Evolutionary conservation across 805 yeast species (phyloP), one percentile per base, ranked within the genome.

Genomic region (Candida namnaoensis): DNA sequence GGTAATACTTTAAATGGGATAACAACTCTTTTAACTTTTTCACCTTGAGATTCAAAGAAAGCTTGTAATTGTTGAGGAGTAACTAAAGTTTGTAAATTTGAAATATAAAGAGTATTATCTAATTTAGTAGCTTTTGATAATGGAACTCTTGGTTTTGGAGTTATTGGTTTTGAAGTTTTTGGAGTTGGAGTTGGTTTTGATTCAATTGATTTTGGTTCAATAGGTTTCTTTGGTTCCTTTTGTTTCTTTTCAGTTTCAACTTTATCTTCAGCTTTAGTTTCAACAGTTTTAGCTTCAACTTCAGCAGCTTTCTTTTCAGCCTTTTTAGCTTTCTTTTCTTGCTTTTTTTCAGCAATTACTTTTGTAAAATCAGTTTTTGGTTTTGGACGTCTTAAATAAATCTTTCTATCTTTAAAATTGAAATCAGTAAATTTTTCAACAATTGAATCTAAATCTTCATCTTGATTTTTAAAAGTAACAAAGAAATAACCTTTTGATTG

Each of bases 51-150:
- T 38, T 48, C 74, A 48, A 78, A 76, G 50, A 70, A 71, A 35
- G 64, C 68, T 41, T 66, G 66, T 44, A 79, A 55, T 45, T 79
- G 80, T 8, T 70, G 71, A 51, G 80, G 79, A 33, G 72, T 66
- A 23, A 68, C 68, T 42, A 72, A 71, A 41, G 84, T 87, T 44
- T 80, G 85, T 44, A 78, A 67, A 46, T 76, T 79, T 48, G 77
- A 76, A 46, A 84, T 65, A 45, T 79, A 75, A 34, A 84, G 64
- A 45, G 85, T 82, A 47, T 80, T 62, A 5, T 46, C 54, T 13
- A 71, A 64, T 52, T 62, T 63, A 38, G 55, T 62, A 56, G 66
- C 62, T 48, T 64, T 57, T 33, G 60, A 65, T 42, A 66, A 58
- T 43, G 54, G 60, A 27, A 61, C 47, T 40, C 51, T 65, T 39